Evolutionary conservation across 1,139 yeast genomes (phyloP), one percentile per base, ranked within the genome.

Genomic region (Diutina sp.): DNA sequence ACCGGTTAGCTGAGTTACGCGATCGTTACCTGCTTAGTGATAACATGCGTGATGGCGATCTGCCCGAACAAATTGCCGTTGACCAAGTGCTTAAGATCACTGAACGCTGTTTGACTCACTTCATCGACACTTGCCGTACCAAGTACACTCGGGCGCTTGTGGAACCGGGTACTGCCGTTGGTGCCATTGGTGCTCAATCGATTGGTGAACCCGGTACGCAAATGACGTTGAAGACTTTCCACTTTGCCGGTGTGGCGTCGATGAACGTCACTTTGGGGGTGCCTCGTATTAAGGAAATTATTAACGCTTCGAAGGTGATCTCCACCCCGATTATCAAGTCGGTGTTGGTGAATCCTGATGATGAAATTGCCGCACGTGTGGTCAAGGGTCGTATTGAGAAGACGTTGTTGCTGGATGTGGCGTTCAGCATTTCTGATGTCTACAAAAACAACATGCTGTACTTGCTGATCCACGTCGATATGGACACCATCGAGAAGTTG

Each of bases 191-290:
- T 61, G 99, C 99, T 0, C 99, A 93, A 67, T 89, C 97, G 45
- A 93, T 93, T 74, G 99, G 99, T 73, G 99, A 93, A 67, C 99
- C 99, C 11, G 99, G 99, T 72, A 93, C 99, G 0, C 99, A 93
- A 72, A 93, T 93, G 99, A 93, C 99, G 9, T 79, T 93, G 72
- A 93, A 93, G 73, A 93, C 99, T 66, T 93, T 93, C 89, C 99
- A 93, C 77, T 93, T 93, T 78, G 99, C 99, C 65, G 99, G 99
- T 78, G 99, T 93, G 59, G 99, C 99, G 41, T 88, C 97, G 55
- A 93, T 93, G 99, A 93, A 93, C 75, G 96, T 93, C 63, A 93
- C 99, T 0, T 80, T 93, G 64, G 99, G 99, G 82, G 99, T 93
- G 55, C 99, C 99, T 48, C 97, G 99, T 80, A 93, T 93, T 67